Percentiles rank a stretch among this genome's conserved stretches.
These are phyloP conservation scores for Lactarius pseudohatsudake DNA, from an alignment of 768 basidiomycete genomes.

Conservation along the genomic window DNA sequence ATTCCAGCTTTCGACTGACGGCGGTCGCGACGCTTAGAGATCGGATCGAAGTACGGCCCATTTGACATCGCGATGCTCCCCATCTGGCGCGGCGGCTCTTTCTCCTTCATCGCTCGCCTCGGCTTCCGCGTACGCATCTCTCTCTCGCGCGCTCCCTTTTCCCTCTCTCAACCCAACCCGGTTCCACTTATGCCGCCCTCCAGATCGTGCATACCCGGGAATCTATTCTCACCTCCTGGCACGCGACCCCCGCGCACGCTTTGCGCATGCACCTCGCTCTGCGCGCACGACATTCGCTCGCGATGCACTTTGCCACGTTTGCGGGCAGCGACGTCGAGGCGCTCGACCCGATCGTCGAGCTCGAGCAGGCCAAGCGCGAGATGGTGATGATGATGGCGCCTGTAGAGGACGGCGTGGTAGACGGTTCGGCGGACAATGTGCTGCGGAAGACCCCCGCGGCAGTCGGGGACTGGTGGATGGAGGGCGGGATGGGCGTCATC, in stretches of 20 bases:
- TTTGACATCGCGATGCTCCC: constrained; percentile 45
- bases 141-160: not conserved
- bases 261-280: constrained; percentile 41
- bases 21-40: constrained; percentile 33
- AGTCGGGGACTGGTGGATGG: constrained; percentile 34
- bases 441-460: not conserved
- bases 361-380: constrained; percentile 40
- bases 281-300: constrained; percentile 39
- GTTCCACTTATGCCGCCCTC: not conserved
- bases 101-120: constrained; percentile 40
- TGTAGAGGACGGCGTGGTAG: not conserved
- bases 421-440: not conserved
- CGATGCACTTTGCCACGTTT: constrained; percentile 48
- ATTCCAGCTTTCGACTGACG: not conserved
- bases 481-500: constrained; percentile 39
- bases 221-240: constrained; percentile 36
- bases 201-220: constrained; percentile 29
- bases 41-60: constrained; percentile 41
- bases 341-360: constrained; percentile 40
- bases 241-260: constrained; percentile 45
- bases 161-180: not conserved
- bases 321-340: constrained; percentile 44
- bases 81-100: constrained; percentile 46
- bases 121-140: constrained; percentile 39
- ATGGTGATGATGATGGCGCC: constrained; percentile 13